A percentile compares a stretch with the other conserved stretches of the same genome.
Conservation (phyloP, 192 early-diverging fungal genomes). For the Coemansia sp. region DNA sequence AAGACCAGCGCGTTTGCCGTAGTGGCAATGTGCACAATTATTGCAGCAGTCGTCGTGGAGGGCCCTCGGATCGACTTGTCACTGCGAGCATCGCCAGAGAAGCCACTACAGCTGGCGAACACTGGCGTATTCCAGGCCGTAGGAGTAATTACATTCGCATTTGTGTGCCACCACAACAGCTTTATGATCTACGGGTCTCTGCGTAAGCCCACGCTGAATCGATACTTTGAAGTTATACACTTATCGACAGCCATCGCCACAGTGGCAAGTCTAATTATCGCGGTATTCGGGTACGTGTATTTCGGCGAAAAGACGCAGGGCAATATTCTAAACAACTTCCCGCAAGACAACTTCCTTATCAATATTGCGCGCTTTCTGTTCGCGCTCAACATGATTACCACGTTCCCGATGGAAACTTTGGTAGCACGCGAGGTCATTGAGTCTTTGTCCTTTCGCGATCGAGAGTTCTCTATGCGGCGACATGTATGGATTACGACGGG, state of each 20-base stretch:
- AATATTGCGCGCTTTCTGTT: constrained; percentile 87
- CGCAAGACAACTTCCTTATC: constrained; percentile 75
- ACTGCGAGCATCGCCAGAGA: constrained; percentile 46
- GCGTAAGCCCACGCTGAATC: constrained; percentile 81
- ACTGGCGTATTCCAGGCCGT: constrained; percentile 78
- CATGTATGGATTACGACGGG: constrained; percentile 74
- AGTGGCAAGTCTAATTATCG: constrained; percentile 72
- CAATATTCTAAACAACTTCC: constrained; percentile 92
- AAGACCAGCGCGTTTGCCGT: constrained; percentile 89
- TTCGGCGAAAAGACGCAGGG: constrained; percentile 88
- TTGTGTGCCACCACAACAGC: constrained; percentile 96
- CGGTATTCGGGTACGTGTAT: constrained; percentile 72
- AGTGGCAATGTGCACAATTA: constrained; percentile 79
- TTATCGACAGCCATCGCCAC: constrained; percentile 76
- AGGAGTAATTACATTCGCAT: constrained; percentile 93
- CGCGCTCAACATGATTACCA: constrained; percentile 95
- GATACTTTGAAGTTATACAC: constrained; percentile 84
- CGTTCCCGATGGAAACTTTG: constrained; percentile 88
- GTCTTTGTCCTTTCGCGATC: constrained; percentile 54
- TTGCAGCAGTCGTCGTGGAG: constrained; percentile 71
- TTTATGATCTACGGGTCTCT: constrained; percentile 90
- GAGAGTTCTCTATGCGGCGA: constrained; percentile 60
- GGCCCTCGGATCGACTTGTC: constrained; percentile 63
- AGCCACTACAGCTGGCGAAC: constrained; percentile 50
- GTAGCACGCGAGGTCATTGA: constrained; percentile 86